Evolutionary conservation across 2,329 filamentous ascomycete species (phyloP).

Genomic region (Penicillium sp.): DNA sequence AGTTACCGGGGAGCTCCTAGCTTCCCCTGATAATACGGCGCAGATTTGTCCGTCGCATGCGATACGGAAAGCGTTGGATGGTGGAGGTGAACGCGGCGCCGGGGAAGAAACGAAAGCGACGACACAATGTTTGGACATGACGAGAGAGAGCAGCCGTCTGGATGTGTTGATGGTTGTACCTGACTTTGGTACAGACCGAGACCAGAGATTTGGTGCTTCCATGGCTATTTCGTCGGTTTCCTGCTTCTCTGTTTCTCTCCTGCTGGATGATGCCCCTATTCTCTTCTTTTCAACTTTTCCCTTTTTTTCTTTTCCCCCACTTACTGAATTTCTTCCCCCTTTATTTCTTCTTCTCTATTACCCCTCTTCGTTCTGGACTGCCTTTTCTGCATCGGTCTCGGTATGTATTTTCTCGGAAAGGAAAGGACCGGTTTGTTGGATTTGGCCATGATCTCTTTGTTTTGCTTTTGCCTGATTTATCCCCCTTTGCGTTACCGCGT

Average conservation of each 20-base stretch:
- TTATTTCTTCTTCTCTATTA: slow-evolving; percentile 27
- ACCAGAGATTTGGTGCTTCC: slow-evolving; percentile 1
- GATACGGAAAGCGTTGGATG: slow-evolving; percentile 24
- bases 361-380: slow-evolving; percentile 36
- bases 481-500: slow-evolving; percentile 7
- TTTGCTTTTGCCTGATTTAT: slow-evolving; percentile 6
- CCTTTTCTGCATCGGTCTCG: slow-evolving; percentile 30
- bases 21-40: slow-evolving; percentile 34
- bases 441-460: slow-evolving; percentile 23
- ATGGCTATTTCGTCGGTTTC: slow-evolving; percentile 10
- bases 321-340: slow-evolving; percentile 24
- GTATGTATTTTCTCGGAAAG: slow-evolving; percentile 25
- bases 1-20: slow-evolving; percentile 28
- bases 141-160: slow-evolving; percentile 20
- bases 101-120: slow-evolving; percentile 29
- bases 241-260: slow-evolving; percentile 9
- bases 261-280: slow-evolving; percentile 23
- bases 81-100: slow-evolving; percentile 20
- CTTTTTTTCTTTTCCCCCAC: slow-evolving; percentile 22
- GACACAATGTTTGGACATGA: slow-evolving; percentile 26
- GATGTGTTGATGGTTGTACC: slow-evolving; percentile 9
- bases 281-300: slow-evolving; percentile 16
- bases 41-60: slow-evolving; percentile 23
- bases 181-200: neutral
- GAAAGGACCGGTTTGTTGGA: slow-evolving; percentile 20